Conservation (phyloP, 495 filamentous ascomycete genomes). For the Niebla homalea region DNA sequence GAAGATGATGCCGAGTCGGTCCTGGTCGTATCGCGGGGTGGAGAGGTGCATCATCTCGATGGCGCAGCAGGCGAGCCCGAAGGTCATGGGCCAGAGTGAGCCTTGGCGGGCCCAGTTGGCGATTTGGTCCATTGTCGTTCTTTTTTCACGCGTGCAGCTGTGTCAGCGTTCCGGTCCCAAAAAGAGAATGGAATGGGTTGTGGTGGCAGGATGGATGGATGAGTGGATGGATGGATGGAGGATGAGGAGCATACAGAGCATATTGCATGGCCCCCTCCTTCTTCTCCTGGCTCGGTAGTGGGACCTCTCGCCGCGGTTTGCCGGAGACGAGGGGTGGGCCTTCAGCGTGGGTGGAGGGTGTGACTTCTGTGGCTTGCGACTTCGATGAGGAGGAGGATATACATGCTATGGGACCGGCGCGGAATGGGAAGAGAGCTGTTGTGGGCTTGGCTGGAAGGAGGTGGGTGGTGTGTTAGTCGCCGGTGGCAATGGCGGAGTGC, state of each 20-base stretch:
- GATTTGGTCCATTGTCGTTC: conserved; percentile 70
- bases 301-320: conserved; percentile 59
- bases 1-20: conserved; percentile 87
- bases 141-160: conserved; percentile 18
- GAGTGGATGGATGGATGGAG: neutral
- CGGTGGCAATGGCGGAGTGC: conserved; percentile 8
- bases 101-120: conserved; percentile 82
- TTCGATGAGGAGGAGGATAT: conserved; percentile 51
- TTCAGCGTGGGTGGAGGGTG: conserved; percentile 25
- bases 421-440: conserved; percentile 43
- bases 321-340: conserved; percentile 28
- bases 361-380: conserved; percentile 34
- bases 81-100: conserved; percentile 88
- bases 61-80: conserved; percentile 85
- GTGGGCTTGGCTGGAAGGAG: conserved; percentile 45
- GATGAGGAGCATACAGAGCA: conserved; percentile 58
- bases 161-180: no score
- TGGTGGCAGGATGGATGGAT: neutral
- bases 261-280: conserved; percentile 96
- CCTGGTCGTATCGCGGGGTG: conserved; percentile 86
- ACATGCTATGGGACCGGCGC: conserved; percentile 34
- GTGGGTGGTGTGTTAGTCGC: conserved; percentile 21
- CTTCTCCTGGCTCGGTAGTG: conserved; percentile 76
- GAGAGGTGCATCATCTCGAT: conserved; percentile 95
- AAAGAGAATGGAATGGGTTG: neutral